These are phyloP conservation scores for Plasmodium reichenowi DNA, from an alignment of 169 alveolate genomes.

Conservation along the genomic window DNA sequence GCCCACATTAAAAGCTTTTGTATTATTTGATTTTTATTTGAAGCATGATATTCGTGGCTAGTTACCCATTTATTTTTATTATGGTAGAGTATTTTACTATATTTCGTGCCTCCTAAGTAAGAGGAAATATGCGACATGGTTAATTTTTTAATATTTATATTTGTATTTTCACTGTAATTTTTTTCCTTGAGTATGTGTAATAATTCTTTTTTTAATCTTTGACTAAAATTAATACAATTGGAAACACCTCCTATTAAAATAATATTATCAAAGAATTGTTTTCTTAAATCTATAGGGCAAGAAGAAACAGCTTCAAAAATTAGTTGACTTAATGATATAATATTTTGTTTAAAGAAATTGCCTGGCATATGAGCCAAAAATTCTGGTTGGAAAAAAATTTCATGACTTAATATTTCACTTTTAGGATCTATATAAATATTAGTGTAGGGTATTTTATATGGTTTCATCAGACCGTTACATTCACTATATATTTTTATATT, in stretches of 20 bases:
- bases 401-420: slow-evolving; percentile 73
- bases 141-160: slow-evolving; percentile 26
- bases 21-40: slow-evolving; percentile 35
- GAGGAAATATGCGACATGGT: slow-evolving; percentile 70
- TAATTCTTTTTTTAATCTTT: slow-evolving; percentile 55
- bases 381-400: slow-evolving; percentile 76
- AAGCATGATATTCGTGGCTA: slow-evolving; percentile 29
- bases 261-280: slow-evolving; percentile 43
- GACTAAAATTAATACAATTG: slow-evolving; percentile 54
- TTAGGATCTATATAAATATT: slow-evolving; percentile 76
- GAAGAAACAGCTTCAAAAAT: slow-evolving; percentile 64
- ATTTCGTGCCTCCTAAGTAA: slow-evolving; percentile 65
- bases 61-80: slow-evolving; percentile 73
- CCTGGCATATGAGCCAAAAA: slow-evolving; percentile 77
- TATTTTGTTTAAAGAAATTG: slow-evolving; percentile 65
- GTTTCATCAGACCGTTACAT: slow-evolving; percentile 66
- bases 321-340: slow-evolving; percentile 57
- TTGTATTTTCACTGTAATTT: slow-evolving; percentile 71
- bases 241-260: slow-evolving; percentile 74
- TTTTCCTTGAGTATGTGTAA: slow-evolving; percentile 22
- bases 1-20: slow-evolving; percentile 71
- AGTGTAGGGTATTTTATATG: slow-evolving; percentile 71
- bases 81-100: slow-evolving; percentile 48
- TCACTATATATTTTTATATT: slow-evolving; percentile 63
- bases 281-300: slow-evolving; percentile 76